Base-by-base conservation (phyloP, 2,329 filamentous ascomycete species). In the Cladosporium oxysporum region DNA sequence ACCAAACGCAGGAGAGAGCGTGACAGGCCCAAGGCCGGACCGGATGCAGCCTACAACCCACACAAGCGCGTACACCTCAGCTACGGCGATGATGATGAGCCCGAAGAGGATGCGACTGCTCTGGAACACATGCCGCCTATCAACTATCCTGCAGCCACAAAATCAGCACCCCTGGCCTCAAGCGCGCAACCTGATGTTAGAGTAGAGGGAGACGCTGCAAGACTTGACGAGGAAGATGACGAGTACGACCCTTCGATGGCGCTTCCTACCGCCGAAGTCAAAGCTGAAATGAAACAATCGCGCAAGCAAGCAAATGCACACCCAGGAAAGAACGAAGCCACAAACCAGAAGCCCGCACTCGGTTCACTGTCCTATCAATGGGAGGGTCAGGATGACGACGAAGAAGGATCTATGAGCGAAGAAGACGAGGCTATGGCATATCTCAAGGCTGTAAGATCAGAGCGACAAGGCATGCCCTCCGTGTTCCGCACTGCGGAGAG, bases 361-460 rank as follows among this genome's bases (percentile, higher is more conserved):
- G 74, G 74, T 8, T 67, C 69, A 10, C 62, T 69, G 7, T 59
- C 69, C 18, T 69, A 68, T n/a, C 67, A 74, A 31, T 68, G 66
- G 57, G 55, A 62, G 21, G 59, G 47, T 1, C 69, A 70, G 16
- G 66, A 69, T 33, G 64, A 69, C 11, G 69, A 68, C 8, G 69
- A 72, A 5, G 68, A 68, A 8, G 71, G 69, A 33, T 67, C 70
- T 28, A 68, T 71, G 31, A 69, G 67, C 64, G 70, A 70, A 28
- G 71, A 72, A 37, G 73, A 72, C 35, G 74, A 76, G 58, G 75
- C 75, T 29, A 73, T 76, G 71, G 71, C 72, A 65, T 76, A 76
- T 66, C 69, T 76, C n/a, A 65, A 69, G 52, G 69, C 69, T 16
- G 75, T 76, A 53, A 71, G 72, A 66, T 63, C 67, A 11, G 74